Percentiles rank a stretch among this genome's conserved stretches.
Evolutionary conservation across 805 yeast genomes (phyloP).

Genomic region (Debaryomyces castellii): DNA sequence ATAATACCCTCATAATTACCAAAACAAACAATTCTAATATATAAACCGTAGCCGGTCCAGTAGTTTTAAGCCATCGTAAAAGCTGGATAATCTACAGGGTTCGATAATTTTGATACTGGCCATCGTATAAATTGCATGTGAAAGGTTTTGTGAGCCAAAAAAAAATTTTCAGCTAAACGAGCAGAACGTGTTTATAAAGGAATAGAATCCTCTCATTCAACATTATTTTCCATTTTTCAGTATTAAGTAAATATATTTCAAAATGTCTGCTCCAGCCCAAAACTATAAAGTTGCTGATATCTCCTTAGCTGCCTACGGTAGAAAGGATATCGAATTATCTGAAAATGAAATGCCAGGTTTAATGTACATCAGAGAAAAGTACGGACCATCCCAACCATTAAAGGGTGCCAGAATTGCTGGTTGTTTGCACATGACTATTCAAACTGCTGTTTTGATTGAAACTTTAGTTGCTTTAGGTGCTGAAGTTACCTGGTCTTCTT

Average conservation of each 20-base stretch:
- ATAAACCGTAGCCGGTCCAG: no score
- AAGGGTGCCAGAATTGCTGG: constrained; percentile 99
- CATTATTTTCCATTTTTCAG: not conserved
- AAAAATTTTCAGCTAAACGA: constrained; percentile 4
- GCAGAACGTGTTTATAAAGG: constrained; percentile 2
- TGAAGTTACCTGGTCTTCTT: constrained; percentile 98
- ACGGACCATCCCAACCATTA: constrained; percentile 90
- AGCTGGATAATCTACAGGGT: not conserved
- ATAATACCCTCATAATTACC: no score
- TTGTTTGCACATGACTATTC: constrained; percentile 99
- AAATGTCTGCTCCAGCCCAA: constrained; percentile 43
- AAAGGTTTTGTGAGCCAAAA: constrained; percentile 1
- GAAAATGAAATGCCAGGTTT: constrained; percentile 99
- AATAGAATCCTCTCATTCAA: not conserved
- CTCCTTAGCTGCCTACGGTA: constrained; percentile 98
- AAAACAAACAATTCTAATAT: no score
- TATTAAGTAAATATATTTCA: not conserved
- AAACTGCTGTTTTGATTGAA: constrained; percentile 98
- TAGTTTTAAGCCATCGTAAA: no score
- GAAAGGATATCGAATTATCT: constrained; percentile 98
- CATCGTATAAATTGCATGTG: constrained; percentile 4
- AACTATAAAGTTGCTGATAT: constrained; percentile 97
- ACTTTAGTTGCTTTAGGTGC: constrained; percentile 97
- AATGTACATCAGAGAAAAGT: constrained; percentile 93
- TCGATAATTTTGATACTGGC: not conserved